Base-by-base conservation (phyloP, 179 eudicot genomes). In the Beta macrorhiza region DNA sequence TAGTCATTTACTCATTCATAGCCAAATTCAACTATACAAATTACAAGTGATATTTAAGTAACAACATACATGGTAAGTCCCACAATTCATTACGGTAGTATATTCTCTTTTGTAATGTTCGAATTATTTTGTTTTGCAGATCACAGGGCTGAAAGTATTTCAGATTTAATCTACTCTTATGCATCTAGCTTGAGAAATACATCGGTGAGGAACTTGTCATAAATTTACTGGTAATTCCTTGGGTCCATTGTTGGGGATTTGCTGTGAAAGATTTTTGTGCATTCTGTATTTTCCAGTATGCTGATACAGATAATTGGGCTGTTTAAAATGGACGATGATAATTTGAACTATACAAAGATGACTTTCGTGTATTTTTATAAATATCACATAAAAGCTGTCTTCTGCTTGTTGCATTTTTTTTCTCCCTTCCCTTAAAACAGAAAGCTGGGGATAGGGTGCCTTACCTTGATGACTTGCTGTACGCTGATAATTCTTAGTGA, bases 181-280 rank as follows among this genome's bases (percentile, higher is more conserved):
- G 88, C 86, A 68, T 82, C 91, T 77, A 85, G 90, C 92, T 76
- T 89, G 82, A 87, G 90, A 75, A 88, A 91, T 81, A 80, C 88
- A 89, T 86, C 83, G 95, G 98, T 96, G 91, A 91, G 97, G 91
- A 89, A 86, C 87, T 84, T 90, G 88, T 84, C 90, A 84, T 90
- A 89, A 87, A 83, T 87, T 80, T 89, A 67, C 87, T 83, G 90
- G 88, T 87, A 88, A 89, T 87, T 83, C 74, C 84, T 80, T 79
- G 74, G 82, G 84, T 84, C 81, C 85, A 67, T 83, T 57, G 67
- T 72, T 47, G 59, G 83, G 83, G 77, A 55, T 19, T 70, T 86
- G 45, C 67, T 58, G 75, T 79, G 45, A 32, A 58, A 74, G 29
- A 71, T 49, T 81, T 51, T 78, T 73, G 57, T 76, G 62, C 29